Percentiles rank a stretch among this genome's conserved stretches.
Evolutionary conservation across 164 flowering plant species (phyloP).

Genomic region (Vitis rotundifolia): DNA sequence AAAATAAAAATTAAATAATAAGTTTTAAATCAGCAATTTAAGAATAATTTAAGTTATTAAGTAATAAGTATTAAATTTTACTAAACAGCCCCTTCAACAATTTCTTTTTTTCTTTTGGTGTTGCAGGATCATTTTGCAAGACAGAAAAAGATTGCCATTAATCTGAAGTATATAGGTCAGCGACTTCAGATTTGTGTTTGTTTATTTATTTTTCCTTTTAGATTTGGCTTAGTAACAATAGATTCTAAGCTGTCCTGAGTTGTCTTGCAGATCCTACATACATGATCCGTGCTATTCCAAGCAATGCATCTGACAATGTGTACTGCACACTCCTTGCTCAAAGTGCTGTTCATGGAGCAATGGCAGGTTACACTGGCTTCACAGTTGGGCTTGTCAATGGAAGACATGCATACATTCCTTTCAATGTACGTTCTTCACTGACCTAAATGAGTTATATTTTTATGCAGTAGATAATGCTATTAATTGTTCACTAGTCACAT

Average conservation of each 20-base stretch:
- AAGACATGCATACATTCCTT: slow-evolving; percentile 51
- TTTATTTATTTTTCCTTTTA: background rate
- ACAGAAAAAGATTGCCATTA: slow-evolving; percentile 30
- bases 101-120: background rate
- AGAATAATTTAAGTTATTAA: too few relatives aligned
- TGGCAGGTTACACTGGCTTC: slow-evolving; percentile 75
- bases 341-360: slow-evolving; percentile 70
- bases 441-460: background rate
- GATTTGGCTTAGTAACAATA: background rate
- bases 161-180: slow-evolving; percentile 56
- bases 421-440: slow-evolving; percentile 29
- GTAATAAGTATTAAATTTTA: too few relatives aligned
- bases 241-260: background rate
- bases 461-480: too few relatives aligned
- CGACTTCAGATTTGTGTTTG: background rate
- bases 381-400: slow-evolving; percentile 53
- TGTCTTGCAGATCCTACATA: slow-evolving; percentile 67
- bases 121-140: slow-evolving; percentile 48
- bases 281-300: slow-evolving; percentile 77
- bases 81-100: background rate
- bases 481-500: too few relatives aligned
- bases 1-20: too few relatives aligned
- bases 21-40: too few relatives aligned
- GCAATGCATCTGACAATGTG: slow-evolving; percentile 73
- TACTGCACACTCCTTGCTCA: slow-evolving; percentile 79